Evolutionary conservation across 2,329 filamentous ascomycete genomes (phyloP).

Genomic region (Dactylellina haptotyla): DNA sequence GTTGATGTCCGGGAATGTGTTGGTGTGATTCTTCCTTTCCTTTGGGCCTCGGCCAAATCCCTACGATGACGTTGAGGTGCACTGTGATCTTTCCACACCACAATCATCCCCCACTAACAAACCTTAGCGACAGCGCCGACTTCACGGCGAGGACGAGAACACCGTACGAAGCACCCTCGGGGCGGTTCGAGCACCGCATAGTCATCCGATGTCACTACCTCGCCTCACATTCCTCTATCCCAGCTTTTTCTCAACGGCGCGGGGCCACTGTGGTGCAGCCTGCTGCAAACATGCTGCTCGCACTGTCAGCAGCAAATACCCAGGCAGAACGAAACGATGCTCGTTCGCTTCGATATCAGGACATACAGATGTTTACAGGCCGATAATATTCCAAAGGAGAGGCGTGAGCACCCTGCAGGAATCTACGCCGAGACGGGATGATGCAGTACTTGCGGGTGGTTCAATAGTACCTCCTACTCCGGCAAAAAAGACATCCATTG

Average conservation of each 20-base stretch:
- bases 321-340: slow-evolving; percentile 35
- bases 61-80: slow-evolving; percentile 49
- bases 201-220: slow-evolving; percentile 50
- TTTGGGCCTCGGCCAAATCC: slow-evolving; percentile 35
- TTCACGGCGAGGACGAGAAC: not conserved
- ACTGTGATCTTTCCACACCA: too few relatives aligned
- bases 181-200: too few relatives aligned
- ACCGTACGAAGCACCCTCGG: not conserved
- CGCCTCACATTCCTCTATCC: slow-evolving; percentile 51
- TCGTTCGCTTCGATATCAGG: slow-evolving; percentile 45
- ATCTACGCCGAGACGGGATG: slow-evolving; percentile 26
- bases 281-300: slow-evolving; percentile 48
- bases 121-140: not conserved
- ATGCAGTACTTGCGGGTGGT: slow-evolving; percentile 19
- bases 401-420: slow-evolving; percentile 36
- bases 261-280: slow-evolving; percentile 35
- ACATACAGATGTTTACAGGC: not conserved
- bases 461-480: slow-evolving; percentile 19
- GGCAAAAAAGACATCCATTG: not conserved
- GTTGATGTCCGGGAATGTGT: slow-evolving; percentile 37
- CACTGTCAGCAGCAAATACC: slow-evolving; percentile 27
- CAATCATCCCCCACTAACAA: too few relatives aligned
- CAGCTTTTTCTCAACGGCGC: slow-evolving; percentile 45
- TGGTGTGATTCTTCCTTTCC: slow-evolving; percentile 24
- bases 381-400: slow-evolving; percentile 26